Evolutionary conservation across 192 early-diverging fungal species (phyloP).

Genomic region (Mycoemilia scoparia): DNA sequence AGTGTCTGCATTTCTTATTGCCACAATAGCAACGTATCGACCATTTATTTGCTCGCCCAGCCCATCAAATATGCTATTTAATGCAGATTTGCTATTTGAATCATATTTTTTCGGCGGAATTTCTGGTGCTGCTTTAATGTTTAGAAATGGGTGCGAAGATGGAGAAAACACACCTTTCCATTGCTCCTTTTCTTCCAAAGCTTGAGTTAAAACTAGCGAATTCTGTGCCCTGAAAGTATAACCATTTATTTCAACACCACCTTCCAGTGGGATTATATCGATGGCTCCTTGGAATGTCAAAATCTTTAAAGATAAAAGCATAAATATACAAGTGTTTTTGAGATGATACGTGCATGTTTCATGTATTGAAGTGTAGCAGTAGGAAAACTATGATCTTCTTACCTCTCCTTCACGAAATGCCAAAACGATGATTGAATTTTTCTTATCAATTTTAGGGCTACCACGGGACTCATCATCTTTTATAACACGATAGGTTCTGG

Average conservation of each 20-base stretch:
- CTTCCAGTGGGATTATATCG: conserved; percentile 16
- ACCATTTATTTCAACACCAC: conserved; percentile 11
- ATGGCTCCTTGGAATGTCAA: conserved; percentile 24
- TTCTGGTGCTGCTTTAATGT: conserved; percentile 1
- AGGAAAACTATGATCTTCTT: no score
- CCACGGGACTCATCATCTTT: no score
- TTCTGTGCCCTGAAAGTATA: no score
- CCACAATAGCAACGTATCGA: conserved; percentile 3
- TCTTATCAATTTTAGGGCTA: no score
- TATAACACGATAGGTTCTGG: no score
- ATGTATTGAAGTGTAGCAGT: no score
- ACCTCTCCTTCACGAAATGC: no score
- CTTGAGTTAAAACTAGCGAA: no score
- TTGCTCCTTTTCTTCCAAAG: not conserved
- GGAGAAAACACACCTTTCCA: conserved; percentile 29
- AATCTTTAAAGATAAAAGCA: no score
- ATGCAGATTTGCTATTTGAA: conserved; percentile 8
- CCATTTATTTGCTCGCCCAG: not conserved
- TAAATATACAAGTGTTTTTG: no score
- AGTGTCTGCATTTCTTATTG: conserved; percentile 11
- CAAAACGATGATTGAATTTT: no score
- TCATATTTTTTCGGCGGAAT: not conserved
- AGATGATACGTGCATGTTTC: no score
- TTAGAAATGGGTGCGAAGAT: conserved; percentile 18
- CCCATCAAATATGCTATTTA: not conserved